A percentile compares a stretch with the other conserved stretches of the same genome.
These are phyloP conservation scores for Citrullus mucosospermus DNA, from an alignment of 306 rosid species.

Conservation along the genomic window DNA sequence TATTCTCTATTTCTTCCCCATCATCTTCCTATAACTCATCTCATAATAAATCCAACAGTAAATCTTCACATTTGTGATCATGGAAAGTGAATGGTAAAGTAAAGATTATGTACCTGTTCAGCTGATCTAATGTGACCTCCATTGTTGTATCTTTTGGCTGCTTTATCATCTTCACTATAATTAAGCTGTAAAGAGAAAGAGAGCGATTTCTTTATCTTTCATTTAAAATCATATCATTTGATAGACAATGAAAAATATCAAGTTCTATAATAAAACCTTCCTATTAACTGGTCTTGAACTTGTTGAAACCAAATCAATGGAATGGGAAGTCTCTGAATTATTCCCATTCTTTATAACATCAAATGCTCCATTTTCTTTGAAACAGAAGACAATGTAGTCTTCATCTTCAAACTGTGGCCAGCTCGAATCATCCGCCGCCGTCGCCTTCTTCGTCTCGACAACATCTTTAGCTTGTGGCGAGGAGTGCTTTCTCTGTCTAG, in stretches of 20 bases:
- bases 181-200: conserved; percentile 25
- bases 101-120: conserved; percentile 16
- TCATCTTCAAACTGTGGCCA: conserved; percentile 31
- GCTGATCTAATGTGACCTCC: conserved; percentile 14
- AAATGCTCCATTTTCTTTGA: conserved; percentile 40
- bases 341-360: conserved; percentile 32
- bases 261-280: conserved; percentile 25
- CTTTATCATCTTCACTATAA: conserved; percentile 22
- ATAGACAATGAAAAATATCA: background rate
- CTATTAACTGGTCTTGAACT: conserved; percentile 29
- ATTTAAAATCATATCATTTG: background rate
- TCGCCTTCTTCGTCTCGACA: background rate
- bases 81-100: background rate
- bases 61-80: background rate
- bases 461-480: conserved; percentile 10
- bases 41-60: background rate
- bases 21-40: conserved; percentile 15
- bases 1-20: conserved; percentile 13
- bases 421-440: conserved; percentile 14
- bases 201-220: background rate
- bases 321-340: conserved; percentile 10
- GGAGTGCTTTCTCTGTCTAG: conserved; percentile 9
- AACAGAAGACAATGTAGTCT: conserved; percentile 51
- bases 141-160: conserved; percentile 11
- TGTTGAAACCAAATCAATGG: conserved; percentile 10